Conservation (phyloP, 192 early-diverging fungal species). For the Linnemannia schmuckeri region DNA sequence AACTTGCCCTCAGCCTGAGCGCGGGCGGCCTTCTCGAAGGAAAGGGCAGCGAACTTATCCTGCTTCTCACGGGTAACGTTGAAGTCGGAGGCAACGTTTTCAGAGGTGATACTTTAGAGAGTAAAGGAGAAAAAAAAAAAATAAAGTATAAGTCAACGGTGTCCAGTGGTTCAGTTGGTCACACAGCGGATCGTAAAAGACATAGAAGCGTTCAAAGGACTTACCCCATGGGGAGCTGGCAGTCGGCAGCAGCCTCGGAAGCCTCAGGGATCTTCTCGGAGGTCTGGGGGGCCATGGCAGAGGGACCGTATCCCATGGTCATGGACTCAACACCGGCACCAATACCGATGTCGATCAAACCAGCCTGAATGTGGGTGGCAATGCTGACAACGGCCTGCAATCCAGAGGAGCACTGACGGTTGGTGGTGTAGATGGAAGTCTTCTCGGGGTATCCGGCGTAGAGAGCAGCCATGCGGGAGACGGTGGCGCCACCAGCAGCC, state of each 20-base stretch:
- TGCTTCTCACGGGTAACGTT: constrained; percentile 88
- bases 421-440: constrained; percentile 86
- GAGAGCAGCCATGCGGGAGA: constrained; percentile 89
- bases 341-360: constrained; percentile 91
- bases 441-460: constrained; percentile 91
- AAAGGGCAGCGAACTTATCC: constrained; percentile 90
- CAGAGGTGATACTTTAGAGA: constrained; percentile 81
- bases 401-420: constrained; percentile 95
- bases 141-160: neutral
- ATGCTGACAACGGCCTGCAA: constrained; percentile 89
- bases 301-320: constrained; percentile 88
- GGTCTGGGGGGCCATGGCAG: constrained; percentile 79
- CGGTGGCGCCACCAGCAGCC: constrained; percentile 90
- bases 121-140: neutral
- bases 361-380: constrained; percentile 86
- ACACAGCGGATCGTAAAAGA: too few species aligned
- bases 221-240: constrained; percentile 87
- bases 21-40: constrained; percentile 84
- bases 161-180: neutral
- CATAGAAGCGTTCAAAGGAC: neutral
- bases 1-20: constrained; percentile 95
- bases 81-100: constrained; percentile 95
- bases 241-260: constrained; percentile 82
- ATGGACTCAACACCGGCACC: constrained; percentile 95
- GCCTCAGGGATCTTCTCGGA: constrained; percentile 81